These are phyloP conservation scores for Coniochaeta sp. DNA, from an alignment of 2,329 filamentous ascomycete species.

Conservation along the genomic window DNA sequence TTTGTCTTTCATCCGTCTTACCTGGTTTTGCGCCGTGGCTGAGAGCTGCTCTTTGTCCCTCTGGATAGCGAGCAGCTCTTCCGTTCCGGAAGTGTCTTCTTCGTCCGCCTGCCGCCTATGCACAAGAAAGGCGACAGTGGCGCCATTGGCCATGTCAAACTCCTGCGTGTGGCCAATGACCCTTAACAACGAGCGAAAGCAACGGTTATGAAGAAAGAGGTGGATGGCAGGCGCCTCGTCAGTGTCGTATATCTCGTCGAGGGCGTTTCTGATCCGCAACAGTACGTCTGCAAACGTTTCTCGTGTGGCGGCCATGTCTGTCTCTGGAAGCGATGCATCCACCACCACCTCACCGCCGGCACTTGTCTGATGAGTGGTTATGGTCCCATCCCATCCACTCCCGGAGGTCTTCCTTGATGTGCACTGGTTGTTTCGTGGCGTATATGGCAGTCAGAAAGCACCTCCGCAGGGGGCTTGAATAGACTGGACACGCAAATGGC, in stretches of 20 bases:
- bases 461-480: background rate
- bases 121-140: background rate
- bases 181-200: background rate
- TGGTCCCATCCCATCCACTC: background rate
- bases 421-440: background rate
- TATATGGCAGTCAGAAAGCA: background rate
- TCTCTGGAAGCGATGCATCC: background rate
- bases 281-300: background rate
- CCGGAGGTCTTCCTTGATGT: background rate
- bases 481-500: background rate
- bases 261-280: background rate
- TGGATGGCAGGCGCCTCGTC: background rate
- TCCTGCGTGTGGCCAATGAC: background rate
- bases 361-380: background rate
- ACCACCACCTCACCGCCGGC: background rate
- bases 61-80: background rate
- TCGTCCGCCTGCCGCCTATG: background rate
- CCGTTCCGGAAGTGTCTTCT: background rate
- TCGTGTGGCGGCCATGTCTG: background rate
- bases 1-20: background rate
- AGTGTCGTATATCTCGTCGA: background rate
- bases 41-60: background rate
- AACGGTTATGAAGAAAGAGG: background rate
- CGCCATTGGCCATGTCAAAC: background rate
- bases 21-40: background rate